These are phyloP conservation scores for Agaricus blazei DNA, from an alignment of 768 basidiomycete genomes.

Conservation along the genomic window DNA sequence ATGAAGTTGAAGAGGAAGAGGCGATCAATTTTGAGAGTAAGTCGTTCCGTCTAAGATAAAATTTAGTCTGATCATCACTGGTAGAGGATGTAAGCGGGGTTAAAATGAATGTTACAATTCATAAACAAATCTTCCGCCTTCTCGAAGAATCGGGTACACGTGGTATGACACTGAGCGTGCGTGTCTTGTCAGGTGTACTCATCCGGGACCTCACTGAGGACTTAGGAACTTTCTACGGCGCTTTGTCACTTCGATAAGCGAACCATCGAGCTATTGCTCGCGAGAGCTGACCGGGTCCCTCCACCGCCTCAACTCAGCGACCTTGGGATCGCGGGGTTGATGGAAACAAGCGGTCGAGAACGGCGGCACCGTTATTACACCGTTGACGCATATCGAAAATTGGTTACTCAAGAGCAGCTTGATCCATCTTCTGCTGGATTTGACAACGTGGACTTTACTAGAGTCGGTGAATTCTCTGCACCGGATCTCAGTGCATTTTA, in stretches of 20 bases:
- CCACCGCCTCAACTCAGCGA: conserved; percentile 73
- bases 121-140: conserved; percentile 74
- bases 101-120: conserved; percentile 63
- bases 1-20: conserved; percentile 19
- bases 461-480: conserved; percentile 50
- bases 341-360: conserved; percentile 83
- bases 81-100: conserved; percentile 26
- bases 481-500: conserved; percentile 53
- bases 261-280: conserved; percentile 76
- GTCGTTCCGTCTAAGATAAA: not conserved
- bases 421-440: conserved; percentile 43
- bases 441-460: conserved; percentile 39
- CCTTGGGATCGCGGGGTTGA: conserved; percentile 61
- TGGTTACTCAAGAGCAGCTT: conserved; percentile 63
- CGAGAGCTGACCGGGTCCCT: conserved; percentile 55
- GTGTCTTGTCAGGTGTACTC: conserved; percentile 7
- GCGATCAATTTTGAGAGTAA: conserved; percentile 32
- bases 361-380: conserved; percentile 85
- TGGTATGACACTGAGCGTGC: conserved; percentile 72
- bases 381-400: conserved; percentile 55
- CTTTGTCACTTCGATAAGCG: conserved; percentile 74
- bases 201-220: not conserved
- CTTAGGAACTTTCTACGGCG: conserved; percentile 56
- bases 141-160: conserved; percentile 60
- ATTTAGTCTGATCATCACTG: not conserved